Percentiles rank a stretch among this genome's conserved stretches.
These are phyloP conservation scores for Paracoccidioides lutzii DNA, from an alignment of 2,329 filamentous ascomycete species.

Conservation along the genomic window DNA sequence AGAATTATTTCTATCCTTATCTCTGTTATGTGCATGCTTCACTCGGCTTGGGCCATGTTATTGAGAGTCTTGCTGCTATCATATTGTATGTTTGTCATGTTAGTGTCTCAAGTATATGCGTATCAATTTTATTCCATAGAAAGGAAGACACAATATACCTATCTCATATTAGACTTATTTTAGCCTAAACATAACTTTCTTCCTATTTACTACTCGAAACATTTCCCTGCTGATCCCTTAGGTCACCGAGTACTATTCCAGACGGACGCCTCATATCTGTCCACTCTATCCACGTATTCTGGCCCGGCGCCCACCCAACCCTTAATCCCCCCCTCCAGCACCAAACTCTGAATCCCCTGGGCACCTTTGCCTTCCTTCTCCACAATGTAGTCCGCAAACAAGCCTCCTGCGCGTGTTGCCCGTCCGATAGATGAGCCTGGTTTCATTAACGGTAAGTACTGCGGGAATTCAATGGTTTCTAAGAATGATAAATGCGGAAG, in stretches of 20 bases:
- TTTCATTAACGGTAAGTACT: neutral
- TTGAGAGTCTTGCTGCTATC: too few relatives aligned
- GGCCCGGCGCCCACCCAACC: constrained; percentile 40
- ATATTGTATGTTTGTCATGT: too few relatives aligned
- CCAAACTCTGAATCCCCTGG: constrained; percentile 34
- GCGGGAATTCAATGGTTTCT: neutral
- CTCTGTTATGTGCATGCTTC: neutral
- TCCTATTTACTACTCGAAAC: neutral
- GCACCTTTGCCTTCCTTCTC: constrained; percentile 17
- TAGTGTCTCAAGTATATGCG: too few relatives aligned
- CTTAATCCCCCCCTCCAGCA: constrained; percentile 41
- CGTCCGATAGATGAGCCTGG: constrained; percentile 44
- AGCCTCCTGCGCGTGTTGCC: constrained; percentile 42
- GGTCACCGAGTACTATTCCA: constrained; percentile 17
- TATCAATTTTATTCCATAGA: neutral
- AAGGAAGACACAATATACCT: neutral
- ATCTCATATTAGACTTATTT: neutral
- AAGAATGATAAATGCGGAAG: neutral
- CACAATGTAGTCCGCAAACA: constrained; percentile 42
- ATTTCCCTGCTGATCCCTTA: neutral
- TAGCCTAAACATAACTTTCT: neutral
- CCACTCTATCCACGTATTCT: constrained; percentile 38
- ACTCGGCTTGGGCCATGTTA: too few relatives aligned
- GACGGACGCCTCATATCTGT: constrained; percentile 31
- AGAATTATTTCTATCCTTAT: neutral